Evolutionary conservation across 2,329 filamentous ascomycete genomes (phyloP), one percentile per base, ranked within the genome.

Genomic region (Graphilbum fragrans): DNA sequence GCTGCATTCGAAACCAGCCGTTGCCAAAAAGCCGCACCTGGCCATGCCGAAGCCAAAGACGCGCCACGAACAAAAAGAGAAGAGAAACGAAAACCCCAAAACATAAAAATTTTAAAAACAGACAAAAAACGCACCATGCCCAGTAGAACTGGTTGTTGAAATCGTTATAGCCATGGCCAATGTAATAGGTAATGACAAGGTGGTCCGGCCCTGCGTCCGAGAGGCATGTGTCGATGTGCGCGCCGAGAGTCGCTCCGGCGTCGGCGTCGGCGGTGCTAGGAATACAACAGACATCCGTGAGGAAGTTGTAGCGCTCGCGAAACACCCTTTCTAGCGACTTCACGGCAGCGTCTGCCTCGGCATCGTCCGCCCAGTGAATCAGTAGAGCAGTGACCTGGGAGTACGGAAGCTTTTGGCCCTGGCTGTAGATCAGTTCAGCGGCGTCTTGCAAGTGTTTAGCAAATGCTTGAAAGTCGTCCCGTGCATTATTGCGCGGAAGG

Each of bases 361-460:
- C 58, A 49, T 80, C 74, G 41, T 77, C 74, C 48, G 80, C 73
- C 77, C 77, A 81, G 42, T 71, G 66, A 45, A 81, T 50, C 38
- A 81, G 57, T 27, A 81, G 58, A 11, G 77, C 76, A 4, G 74
- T 78, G 14, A 76, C 74, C 42, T 67, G 69, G 17, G 62, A 66
- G 49, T 81, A 78, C 20, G 68, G 67, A 3, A 67, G 65, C 44
- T 66, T 68, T 52, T 78, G 72, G 36, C 72, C 73, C 58, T 79
- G 75, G 47, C 72, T 68, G 54, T 78, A 74, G 49, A 81, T 78
- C 52, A 78, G 64, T 69, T 79, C 78, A 48, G 77, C 76, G 38
- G 76, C 77, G 67, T 80, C 77, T 54, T 81, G 77, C 35, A 81
- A 67, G 60, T 81, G 77, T 37, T 76, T 69, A 45, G 76, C 77